Evolutionary conservation across 345 rosid genomes (phyloP).

Genomic region (Melastoma malabathricum): DNA sequence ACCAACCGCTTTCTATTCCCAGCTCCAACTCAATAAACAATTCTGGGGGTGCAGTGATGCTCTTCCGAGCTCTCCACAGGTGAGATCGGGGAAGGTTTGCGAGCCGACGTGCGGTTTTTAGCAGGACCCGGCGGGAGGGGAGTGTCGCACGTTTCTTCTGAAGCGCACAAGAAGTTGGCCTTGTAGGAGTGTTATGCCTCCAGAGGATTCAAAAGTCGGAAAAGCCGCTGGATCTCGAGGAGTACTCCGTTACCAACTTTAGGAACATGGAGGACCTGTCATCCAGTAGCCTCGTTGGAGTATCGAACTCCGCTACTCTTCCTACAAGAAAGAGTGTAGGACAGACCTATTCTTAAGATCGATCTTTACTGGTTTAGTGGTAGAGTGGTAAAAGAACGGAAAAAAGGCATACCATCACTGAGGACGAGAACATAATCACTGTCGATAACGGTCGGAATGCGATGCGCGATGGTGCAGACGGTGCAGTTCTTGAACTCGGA

Average conservation of each 20-base stretch:
- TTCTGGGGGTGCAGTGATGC: too few relatives aligned
- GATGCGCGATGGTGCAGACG: constrained; percentile 96
- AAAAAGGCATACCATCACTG: constrained; percentile 56
- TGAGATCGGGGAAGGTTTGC: too few relatives aligned
- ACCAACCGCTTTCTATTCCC: too few relatives aligned
- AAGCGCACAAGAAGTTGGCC: too few relatives aligned
- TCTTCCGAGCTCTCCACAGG: too few relatives aligned
- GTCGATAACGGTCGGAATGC: constrained; percentile 94
- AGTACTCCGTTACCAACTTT: constrained; percentile 82
- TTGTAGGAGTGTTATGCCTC: constrained; percentile 2
- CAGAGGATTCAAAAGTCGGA: constrained; percentile 47
- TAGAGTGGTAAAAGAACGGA: background rate
- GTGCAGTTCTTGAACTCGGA: constrained; percentile 86
- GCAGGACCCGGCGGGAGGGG: too few relatives aligned
- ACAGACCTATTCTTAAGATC: background rate
- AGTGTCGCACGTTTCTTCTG: too few relatives aligned
- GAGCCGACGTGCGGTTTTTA: too few relatives aligned
- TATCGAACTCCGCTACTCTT: constrained; percentile 83
- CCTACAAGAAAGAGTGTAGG: constrained; percentile 39
- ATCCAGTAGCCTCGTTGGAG: constrained; percentile 65
- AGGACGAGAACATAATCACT: constrained; percentile 96
- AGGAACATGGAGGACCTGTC: constrained; percentile 90
- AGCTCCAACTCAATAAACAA: too few relatives aligned
- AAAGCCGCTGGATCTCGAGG: constrained; percentile 86
- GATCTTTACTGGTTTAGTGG: background rate